Evolutionary conservation across 1,284 basidiomycete species (phyloP), one percentile per base, ranked within the genome.

Genomic region (Moesziomyces antarcticus): DNA sequence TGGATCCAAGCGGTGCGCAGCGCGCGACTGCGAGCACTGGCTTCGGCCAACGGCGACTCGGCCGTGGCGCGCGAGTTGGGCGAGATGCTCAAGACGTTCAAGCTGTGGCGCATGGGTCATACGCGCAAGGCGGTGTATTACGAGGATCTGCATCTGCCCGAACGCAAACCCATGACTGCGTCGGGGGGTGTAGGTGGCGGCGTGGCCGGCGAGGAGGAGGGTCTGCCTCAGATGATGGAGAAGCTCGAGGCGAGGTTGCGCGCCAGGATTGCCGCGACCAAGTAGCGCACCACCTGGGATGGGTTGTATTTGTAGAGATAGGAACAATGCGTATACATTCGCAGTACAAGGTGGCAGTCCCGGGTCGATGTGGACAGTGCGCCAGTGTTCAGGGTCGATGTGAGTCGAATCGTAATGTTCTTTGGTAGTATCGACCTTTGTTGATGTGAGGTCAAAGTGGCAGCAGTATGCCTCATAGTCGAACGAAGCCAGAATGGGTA

Each of bases 111-210:
- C 24, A 73, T 73, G 70, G 70, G 70, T 1, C 70, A 73, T 27
- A 73, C 70, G 46, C 51, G 70, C n/a, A 73, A 73, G 42, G 70
- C 70, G 9, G 60, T 73, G 9, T 73, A 73, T 47, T 73, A 73
- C 33, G 70, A 73, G 33, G 60, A 73, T 44, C 56, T 73, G 3
- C 13, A 73, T n/a, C 42, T 73, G 47, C 64, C 59, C 5, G 70
- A 73, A 22, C 53, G 70, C n/a, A 73, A 67, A 25, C 70, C 70
- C 0, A 73, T 73, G 70, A 73, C 70, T n/a, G 70, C 70, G 24
- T 66, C 62, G 14, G 70, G 70, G 16, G 70, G 70, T 50, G 64
- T 73, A 0, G 70, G 70, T 7, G 70, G 70, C 20, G 70, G 70
- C 46, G 70, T 73, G 0, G 63, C 70, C 0, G 18, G 45, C 18